Percentiles rank a stretch among this genome's conserved stretches.
Evolutionary conservation across 1,284 basidiomycete genomes (phyloP).

Genomic region (Inonotus obliquus): DNA sequence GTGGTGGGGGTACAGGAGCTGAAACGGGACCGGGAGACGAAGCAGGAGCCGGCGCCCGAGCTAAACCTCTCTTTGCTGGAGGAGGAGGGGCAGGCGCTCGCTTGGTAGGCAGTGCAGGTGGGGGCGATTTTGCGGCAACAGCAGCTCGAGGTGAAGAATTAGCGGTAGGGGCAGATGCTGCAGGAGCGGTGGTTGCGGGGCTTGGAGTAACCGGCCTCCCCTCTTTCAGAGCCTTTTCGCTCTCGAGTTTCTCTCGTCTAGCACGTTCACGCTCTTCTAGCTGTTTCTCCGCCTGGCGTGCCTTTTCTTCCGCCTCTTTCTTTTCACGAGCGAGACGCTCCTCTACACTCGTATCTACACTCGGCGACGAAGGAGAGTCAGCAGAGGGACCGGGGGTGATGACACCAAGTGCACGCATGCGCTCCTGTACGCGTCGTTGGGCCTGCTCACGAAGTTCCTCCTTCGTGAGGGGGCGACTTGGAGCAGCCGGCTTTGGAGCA

Average conservation of each 20-base stretch:
- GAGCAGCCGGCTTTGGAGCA: conserved; percentile 47
- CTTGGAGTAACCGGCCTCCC: conserved; percentile 30
- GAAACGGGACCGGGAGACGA: conserved; percentile 28
- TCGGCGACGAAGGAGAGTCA: conserved; percentile 26
- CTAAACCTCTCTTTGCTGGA: conserved; percentile 29
- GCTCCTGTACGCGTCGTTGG: conserved; percentile 78
- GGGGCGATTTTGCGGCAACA: conserved; percentile 29
- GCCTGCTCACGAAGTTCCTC: conserved; percentile 86
- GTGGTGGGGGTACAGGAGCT: conserved; percentile 23
- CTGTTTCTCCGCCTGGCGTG: conserved; percentile 67
- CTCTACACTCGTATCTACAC: conserved; percentile 74
- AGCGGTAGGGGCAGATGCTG: too few species aligned
- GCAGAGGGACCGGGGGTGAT: conserved; percentile 46
- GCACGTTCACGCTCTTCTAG: conserved; percentile 71
- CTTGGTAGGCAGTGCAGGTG: conserved; percentile 31
- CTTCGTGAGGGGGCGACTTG: conserved; percentile 76
- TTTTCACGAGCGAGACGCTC: conserved; percentile 81
- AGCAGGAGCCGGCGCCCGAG: conserved; percentile 27
- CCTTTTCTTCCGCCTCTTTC: conserved; percentile 82
- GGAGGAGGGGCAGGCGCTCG: conserved; percentile 33
- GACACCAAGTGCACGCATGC: conserved; percentile 83
- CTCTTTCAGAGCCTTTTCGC: conserved; percentile 57
- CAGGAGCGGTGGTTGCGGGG: conserved; percentile 26
- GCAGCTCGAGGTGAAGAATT: conserved; percentile 27
- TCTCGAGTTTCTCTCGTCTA: conserved; percentile 63